A percentile compares a stretch with the other conserved stretches of the same genome.
These are phyloP conservation scores for Candida orba DNA, from an alignment of 805 yeast species.

Conservation along the genomic window DNA sequence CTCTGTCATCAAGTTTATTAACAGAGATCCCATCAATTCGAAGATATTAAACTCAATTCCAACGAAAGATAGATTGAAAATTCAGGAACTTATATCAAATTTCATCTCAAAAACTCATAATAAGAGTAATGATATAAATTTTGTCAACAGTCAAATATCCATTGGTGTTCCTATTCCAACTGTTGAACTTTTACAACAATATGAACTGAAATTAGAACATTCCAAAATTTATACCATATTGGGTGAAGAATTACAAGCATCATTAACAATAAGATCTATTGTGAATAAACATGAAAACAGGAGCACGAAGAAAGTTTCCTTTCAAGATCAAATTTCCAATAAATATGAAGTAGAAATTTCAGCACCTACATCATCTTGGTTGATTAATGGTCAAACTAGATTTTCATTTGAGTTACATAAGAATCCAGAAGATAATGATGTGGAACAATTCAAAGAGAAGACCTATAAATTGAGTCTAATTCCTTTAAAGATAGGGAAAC, in stretches of 20 bases:
- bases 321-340: constrained; percentile 17
- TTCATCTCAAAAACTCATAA: neutral
- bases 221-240: constrained; percentile 40
- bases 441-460: constrained; percentile 11
- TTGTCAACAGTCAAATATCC: constrained; percentile 20
- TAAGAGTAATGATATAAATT: neutral
- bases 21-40: neutral
- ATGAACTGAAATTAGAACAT: constrained; percentile 34
- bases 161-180: constrained; percentile 60
- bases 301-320: constrained; percentile 17
- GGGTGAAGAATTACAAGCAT: constrained; percentile 54
- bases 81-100: neutral
- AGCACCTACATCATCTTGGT: constrained; percentile 65
- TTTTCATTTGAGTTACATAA: constrained; percentile 37
- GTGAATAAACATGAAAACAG: constrained; percentile 15
- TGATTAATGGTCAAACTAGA: constrained; percentile 63
- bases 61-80: neutral
- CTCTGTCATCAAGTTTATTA: neutral
- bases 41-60: neutral
- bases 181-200: constrained; percentile 52
- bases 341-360: constrained; percentile 40
- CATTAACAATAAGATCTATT: constrained; percentile 31
- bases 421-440: constrained; percentile 13
- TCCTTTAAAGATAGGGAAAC: constrained; percentile 72
- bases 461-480: constrained; percentile 40